Percentiles rank a stretch among this genome's conserved stretches.
Evolutionary conservation across 352 stramenopile species (phyloP).

Genomic region (Pythium sp.): DNA sequence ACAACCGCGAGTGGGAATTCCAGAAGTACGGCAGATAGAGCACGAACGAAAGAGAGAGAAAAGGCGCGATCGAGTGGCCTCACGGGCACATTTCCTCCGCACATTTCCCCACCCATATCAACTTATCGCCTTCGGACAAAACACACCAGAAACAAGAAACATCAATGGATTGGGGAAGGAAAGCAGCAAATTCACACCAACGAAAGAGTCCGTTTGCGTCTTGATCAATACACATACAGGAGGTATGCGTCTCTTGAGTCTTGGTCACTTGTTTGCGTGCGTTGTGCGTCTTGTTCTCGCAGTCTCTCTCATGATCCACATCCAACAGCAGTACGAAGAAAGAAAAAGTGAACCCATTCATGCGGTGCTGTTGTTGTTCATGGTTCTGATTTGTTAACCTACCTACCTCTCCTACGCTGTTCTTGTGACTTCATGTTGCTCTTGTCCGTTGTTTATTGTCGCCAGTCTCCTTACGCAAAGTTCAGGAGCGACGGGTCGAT

Average conservation of each 20-base stretch:
- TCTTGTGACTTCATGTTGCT: not conserved
- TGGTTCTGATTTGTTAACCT: constrained; percentile 1
- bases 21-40: constrained; percentile 93
- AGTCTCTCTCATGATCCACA: not conserved
- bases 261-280: not conserved
- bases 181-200: not conserved
- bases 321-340: not conserved
- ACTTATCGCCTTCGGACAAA: constrained; percentile 3
- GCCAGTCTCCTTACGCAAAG: constrained; percentile 21
- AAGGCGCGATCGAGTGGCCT: not conserved
- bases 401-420: not conserved
- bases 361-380: not conserved
- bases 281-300: not conserved
- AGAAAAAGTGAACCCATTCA: not conserved
- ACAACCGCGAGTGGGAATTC: constrained; percentile 99
- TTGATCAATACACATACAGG: not conserved
- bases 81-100: not conserved
- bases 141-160: not conserved
- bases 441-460: not conserved
- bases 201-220: not conserved
- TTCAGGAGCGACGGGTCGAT: constrained; percentile 73
- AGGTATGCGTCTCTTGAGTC: not conserved
- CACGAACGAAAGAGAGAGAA: not conserved
- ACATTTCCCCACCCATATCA: not conserved
- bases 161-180: not conserved